Conservation (phyloP, 169 alveolate species). For the Plasmodium ovale region DNA sequence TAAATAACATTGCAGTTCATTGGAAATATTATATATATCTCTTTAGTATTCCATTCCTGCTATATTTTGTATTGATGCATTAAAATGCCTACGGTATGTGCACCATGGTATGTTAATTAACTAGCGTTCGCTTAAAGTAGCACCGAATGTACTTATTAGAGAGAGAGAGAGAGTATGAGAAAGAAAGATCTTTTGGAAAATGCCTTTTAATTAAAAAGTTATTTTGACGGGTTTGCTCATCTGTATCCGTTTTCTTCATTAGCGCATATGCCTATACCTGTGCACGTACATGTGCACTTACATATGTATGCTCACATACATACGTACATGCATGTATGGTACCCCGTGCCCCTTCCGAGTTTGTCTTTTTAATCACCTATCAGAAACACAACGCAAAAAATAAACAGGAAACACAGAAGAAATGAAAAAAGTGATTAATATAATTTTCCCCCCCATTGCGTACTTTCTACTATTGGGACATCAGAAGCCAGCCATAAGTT, state of each 20-base stretch:
- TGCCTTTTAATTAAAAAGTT: not conserved
- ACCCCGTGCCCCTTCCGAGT: too few species aligned
- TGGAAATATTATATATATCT: too few species aligned
- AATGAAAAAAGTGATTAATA: slow-evolving; percentile 26
- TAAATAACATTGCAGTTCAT: not conserved
- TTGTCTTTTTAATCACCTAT: not conserved
- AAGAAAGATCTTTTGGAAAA: slow-evolving; percentile 1
- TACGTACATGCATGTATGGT: not conserved
- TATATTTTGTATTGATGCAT: not conserved
- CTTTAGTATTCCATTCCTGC: not conserved
- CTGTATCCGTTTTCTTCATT: not conserved
- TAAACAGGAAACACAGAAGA: not conserved
- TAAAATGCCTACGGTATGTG: slow-evolving; percentile 1
- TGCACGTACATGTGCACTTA: not conserved
- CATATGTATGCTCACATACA: not conserved
- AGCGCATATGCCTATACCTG: not conserved
- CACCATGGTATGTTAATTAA: slow-evolving; percentile 10
- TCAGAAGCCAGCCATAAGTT: slow-evolving; percentile 8
- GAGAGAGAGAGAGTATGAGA: too few species aligned
- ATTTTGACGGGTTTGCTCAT: not conserved
- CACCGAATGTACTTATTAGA: not conserved
- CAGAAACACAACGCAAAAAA: not conserved
- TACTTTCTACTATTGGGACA: slow-evolving; percentile 13
- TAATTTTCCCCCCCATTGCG: slow-evolving; percentile 19
- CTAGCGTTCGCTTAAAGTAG: not conserved